phyloP scores from a whole-genome alignment of 2,329 filamentous ascomycete species.

The Colletotrichum tanaceti region DNA sequence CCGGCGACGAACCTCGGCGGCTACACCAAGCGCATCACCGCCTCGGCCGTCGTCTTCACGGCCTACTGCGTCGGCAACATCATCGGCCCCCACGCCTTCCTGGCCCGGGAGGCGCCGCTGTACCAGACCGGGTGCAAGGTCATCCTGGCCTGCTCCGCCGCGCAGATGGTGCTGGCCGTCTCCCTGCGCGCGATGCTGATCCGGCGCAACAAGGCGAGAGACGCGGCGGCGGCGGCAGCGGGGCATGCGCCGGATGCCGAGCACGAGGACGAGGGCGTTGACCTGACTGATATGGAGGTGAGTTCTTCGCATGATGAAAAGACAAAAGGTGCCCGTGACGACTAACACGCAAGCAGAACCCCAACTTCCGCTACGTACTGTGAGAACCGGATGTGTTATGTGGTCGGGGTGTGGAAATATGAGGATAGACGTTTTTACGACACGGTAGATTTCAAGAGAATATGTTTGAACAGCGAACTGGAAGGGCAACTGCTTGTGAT shows the following conservation, averaged over 20 bases:
- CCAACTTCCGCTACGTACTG: constrained; percentile 47
- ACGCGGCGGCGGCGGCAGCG: constrained; percentile 43
- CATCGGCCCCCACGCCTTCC: constrained; percentile 59
- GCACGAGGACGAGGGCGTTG: constrained; percentile 47
- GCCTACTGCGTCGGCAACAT: constrained; percentile 61
- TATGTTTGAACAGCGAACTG: not conserved
- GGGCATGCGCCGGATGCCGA: constrained; percentile 31
- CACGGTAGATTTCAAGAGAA: constrained; percentile 3
- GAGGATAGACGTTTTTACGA: not conserved
- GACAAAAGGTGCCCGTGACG: not conserved
- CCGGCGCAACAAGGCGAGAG: constrained; percentile 53
- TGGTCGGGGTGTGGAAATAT: not conserved
- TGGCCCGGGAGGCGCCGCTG: constrained; percentile 56
- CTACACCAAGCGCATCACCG: constrained; percentile 60
- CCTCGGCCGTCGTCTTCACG: constrained; percentile 59
- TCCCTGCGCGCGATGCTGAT: constrained; percentile 51
- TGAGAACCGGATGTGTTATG: constrained; percentile 12
- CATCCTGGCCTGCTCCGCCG: constrained; percentile 58
- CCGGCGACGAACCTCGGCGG: constrained; percentile 61
- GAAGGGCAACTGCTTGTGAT: not conserved
- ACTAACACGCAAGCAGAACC: constrained; percentile 42
- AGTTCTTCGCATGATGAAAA: constrained; percentile 20
- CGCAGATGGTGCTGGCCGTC: constrained; percentile 54
- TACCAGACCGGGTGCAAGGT: constrained; percentile 65
- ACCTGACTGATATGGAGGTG: constrained; percentile 55